These are phyloP conservation scores for Solanum ossicruentum DNA, from an alignment of 257 asterid genomes.

Conservation along the genomic window DNA sequence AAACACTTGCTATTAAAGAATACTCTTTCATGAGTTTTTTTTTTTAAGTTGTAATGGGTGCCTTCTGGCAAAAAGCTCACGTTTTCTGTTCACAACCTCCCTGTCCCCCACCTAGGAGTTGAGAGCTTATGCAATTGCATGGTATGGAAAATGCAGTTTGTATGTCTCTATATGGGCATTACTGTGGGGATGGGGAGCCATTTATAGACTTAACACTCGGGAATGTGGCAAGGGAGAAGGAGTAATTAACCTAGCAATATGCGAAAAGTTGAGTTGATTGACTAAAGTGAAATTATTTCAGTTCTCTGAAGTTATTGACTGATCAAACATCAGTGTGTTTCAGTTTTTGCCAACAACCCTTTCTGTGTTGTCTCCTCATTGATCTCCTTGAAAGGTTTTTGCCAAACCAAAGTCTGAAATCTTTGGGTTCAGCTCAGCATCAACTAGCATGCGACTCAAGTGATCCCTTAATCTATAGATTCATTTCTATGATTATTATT, in stretches of 20 bases:
- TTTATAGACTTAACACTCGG: not conserved
- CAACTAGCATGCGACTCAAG: not conserved
- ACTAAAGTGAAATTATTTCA: not conserved
- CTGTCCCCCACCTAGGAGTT: not conserved
- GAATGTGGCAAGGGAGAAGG: not conserved
- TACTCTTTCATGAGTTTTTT: not conserved
- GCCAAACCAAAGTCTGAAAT: no score
- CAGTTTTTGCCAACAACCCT: no score
- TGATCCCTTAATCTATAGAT: not conserved
- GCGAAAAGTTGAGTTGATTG: not conserved
- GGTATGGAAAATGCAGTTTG: not conserved
- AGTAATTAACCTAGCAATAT: not conserved
- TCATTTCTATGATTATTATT: not conserved
- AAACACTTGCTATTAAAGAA: not conserved
- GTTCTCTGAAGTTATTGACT: not conserved
- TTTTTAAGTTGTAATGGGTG: not conserved
- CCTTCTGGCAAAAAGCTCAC: not conserved
- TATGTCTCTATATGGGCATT: not conserved
- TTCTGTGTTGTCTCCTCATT: no score
- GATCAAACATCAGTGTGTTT: not conserved
- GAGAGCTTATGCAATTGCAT: not conserved
- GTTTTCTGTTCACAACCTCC: not conserved
- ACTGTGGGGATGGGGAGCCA: not conserved
- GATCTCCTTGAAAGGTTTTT: no score
- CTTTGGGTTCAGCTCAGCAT: no score